Conservation (phyloP, 352 stramenopile genomes). For the Pythium aquatile region DNA sequence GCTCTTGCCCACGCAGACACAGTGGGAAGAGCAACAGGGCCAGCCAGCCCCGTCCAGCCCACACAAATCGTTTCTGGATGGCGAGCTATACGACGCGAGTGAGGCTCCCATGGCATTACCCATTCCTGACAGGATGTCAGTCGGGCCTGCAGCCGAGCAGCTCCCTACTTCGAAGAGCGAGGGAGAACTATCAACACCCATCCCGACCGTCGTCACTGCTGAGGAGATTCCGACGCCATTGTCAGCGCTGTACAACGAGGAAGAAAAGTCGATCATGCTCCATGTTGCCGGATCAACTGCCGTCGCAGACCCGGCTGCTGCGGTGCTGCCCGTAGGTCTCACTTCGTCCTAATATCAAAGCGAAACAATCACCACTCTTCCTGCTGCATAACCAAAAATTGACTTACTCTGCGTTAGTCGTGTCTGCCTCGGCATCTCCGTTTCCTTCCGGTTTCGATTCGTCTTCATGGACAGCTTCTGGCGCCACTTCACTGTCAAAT, state of each 20-base stretch:
- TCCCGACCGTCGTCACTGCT: not conserved
- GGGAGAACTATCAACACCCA: not conserved
- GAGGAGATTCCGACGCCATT: constrained; percentile 56
- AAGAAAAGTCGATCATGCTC: constrained; percentile 66
- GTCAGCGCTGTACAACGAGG: constrained; percentile 68
- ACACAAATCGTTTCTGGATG: constrained; percentile 10
- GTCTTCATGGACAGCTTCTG: not conserved
- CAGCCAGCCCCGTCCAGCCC: constrained; percentile 4
- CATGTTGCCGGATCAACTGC: constrained; percentile 26
- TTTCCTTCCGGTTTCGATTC: constrained; percentile 5
- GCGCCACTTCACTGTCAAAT: constrained; percentile 23
- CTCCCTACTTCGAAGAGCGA: not conserved
- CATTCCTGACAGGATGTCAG: not conserved
- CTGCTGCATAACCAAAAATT: constrained; percentile 1
- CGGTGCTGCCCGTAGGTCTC: constrained; percentile 4
- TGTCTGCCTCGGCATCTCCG: not conserved
- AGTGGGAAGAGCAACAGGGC: constrained; percentile 51
- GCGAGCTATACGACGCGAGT: constrained; percentile 23
- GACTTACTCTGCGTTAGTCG: constrained; percentile 8
- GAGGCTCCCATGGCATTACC: constrained; percentile 13
- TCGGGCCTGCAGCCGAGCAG: not conserved
- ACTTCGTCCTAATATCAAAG: not conserved
- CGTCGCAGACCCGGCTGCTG: not conserved
- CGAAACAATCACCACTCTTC: not conserved
- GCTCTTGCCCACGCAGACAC: constrained; percentile 54